Base-by-base conservation (phyloP, 164 flowering plant species). In the Cinnamomum micranthum region DNA sequence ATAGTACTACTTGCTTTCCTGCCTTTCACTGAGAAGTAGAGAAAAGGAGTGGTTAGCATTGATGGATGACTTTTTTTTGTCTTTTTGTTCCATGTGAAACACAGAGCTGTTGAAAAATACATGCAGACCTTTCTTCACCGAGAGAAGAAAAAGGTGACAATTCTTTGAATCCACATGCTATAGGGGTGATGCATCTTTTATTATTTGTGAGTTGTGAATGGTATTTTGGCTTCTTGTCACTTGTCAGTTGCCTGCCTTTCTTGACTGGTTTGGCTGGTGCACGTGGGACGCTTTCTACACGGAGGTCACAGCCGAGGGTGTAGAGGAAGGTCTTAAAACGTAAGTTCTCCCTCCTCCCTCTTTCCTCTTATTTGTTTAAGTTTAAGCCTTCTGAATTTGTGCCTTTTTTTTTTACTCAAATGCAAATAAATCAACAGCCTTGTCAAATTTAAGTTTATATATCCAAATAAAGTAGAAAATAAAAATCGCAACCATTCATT, bases 181-280 rank as follows among this genome's bases (percentile, higher is more conserved):
- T 52, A 13, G 59, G 17, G 59, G 59, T 52, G 15, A 3, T 14
- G n/a, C 20, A 3, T 15, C 60, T 55, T 55, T n/a, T 55, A 55
- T 14, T 14, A 14, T 55, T 55, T 24, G 1, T 24, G 25, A 24
- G 0, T 24, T 55, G 60, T 55, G 60, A 19, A n/a, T 55, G 60
- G 60, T 17, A 4, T 55, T 55, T 20, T 13, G 60, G 5, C 19
- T 13, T 52, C 5, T 63, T 47, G 41, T 31, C 35, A 31, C 10
- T 28, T 10, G 80, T 67, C 82, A 93, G 97, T 78, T 92, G 83
- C 99, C 99, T 52, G 82, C 92, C 68, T 86, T 93, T 66, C 80
- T 95, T 72, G 97, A 95, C 76, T 95, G 98, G 98, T 93, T 95
- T 87, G 99, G 99, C 50, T 95, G 99, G 99, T 95, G 99, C 80